Evolutionary conservation across 331 rosid species (phyloP).

Genomic region (Saraca asoca): DNA sequence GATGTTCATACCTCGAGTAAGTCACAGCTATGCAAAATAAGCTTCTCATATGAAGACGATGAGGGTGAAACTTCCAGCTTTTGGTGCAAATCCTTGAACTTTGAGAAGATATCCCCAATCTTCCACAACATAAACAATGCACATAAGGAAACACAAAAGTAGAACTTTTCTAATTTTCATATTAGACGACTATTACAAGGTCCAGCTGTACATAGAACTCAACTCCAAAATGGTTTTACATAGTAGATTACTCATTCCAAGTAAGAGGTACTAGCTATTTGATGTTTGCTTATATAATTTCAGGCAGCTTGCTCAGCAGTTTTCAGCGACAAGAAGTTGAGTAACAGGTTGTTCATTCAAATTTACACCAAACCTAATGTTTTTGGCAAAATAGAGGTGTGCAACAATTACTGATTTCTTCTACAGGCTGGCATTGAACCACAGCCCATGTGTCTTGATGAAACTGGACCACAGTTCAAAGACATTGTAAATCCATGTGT

Average conservation of each 20-base stretch:
- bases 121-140: constrained; percentile 47
- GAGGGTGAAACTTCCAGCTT: constrained; percentile 64
- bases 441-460: constrained; percentile 5
- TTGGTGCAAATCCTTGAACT: constrained; percentile 62
- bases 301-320: background rate
- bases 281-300: background rate
- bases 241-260: background rate
- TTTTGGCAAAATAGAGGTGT: background rate
- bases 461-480: constrained; percentile 8
- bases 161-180: background rate
- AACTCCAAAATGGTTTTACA: background rate
- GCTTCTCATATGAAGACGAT: constrained; percentile 62
- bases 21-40: constrained; percentile 61
- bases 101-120: constrained; percentile 71
- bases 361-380: background rate
- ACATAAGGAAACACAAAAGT: constrained; percentile 7
- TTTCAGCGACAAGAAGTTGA: background rate
- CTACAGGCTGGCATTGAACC: constrained; percentile 26
- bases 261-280: background rate
- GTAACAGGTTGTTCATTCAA: constrained; percentile 4
- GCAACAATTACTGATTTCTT: constrained; percentile 9
- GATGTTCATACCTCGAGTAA: constrained; percentile 59
- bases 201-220: background rate
- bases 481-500: constrained; percentile 15
- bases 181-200: constrained; percentile 1